Base-by-base conservation (phyloP, 352 stramenopile species). In the Phytophthora melonis region DNA sequence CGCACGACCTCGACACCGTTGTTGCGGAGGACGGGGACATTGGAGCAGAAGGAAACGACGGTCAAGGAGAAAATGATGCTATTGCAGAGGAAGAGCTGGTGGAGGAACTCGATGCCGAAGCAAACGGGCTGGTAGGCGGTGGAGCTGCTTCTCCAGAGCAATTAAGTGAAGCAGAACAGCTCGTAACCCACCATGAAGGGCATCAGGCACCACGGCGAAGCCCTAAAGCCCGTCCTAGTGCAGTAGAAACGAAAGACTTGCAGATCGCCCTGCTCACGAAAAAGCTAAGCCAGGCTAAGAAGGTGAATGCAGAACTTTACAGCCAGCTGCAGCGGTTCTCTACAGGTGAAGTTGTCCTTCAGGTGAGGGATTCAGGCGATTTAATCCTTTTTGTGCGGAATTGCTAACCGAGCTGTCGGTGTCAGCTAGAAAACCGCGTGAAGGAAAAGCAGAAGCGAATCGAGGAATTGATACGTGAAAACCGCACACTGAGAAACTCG, bases 381-480 rank as follows among this genome's bases (percentile, higher is more conserved):
- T 54, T 36, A 8, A 18, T 60, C 41, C 34, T 21, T 18, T 18
- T 36, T 2, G 19, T 34, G 5, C n/a, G 19, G 14, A 10, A 8
- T 18, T 39, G 36, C 47, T 66, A 36, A 63, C 7, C 9, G 70
- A 49, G 6, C 18, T 65, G 25, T 63, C 9, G 6, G n/a, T 34
- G 56, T 8, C 43, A 93, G 84, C 57, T 95, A 0, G 85, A 91
- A 50, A 95, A 93, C 70, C 81, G 79, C 39, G 75, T 76, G 4
- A 86, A 88, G 60, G 88, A 92, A 50, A 91, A 87, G 62, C 81
- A 93, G 55, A 76, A 81, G 14, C 75, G 79, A 27, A 85, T 94
- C 25, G 83, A 93, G 3, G 61, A 86, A n/a, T 58, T 95, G 1
- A 30, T 64, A 21, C 75, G 84, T 4, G 86, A 95, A 53, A 95